Evolutionary conservation across 495 filamentous ascomycete species (phyloP).

Genomic region (Bombardia bombarda): DNA sequence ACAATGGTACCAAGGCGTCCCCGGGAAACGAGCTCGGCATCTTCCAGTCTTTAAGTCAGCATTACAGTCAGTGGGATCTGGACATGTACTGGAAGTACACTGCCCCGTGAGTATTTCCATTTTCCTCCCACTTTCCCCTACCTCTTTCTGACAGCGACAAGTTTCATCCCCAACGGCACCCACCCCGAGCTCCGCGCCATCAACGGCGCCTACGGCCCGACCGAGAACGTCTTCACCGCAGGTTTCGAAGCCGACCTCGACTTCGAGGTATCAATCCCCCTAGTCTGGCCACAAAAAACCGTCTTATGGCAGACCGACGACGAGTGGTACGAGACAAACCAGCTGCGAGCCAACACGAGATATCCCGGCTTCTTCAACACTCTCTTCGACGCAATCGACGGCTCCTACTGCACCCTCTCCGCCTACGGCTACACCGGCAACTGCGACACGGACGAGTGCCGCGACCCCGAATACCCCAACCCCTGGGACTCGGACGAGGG

Average conservation of each 20-base stretch:
- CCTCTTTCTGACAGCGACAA: slow-evolving; percentile 1
- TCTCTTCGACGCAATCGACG: slow-evolving; percentile 48
- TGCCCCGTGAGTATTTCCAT: slow-evolving; percentile 12
- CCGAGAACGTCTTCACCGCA: slow-evolving; percentile 18
- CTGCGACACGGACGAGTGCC: slow-evolving; percentile 18
- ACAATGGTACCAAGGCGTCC: slow-evolving; percentile 17
- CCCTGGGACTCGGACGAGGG: slow-evolving; percentile 30
- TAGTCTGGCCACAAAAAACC: slow-evolving; percentile 51
- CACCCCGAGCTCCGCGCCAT: slow-evolving; percentile 29
- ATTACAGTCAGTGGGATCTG: slow-evolving; percentile 47
- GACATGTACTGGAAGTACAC: slow-evolving; percentile 51
- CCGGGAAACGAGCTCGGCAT: slow-evolving; percentile 28
- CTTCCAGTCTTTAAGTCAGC: slow-evolving; percentile 24
- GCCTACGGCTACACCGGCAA: slow-evolving; percentile 28
- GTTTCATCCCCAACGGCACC: slow-evolving; percentile 26
- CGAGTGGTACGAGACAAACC: slow-evolving; percentile 31
- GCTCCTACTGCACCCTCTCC: slow-evolving; percentile 47
- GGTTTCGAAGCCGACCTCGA: slow-evolving; percentile 27
- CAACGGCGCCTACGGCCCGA: slow-evolving; percentile 30
- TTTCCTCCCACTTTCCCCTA: neutral
- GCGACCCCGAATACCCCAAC: slow-evolving; percentile 51
- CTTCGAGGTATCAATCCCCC: slow-evolving; percentile 26
- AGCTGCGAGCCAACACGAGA: slow-evolving; percentile 7
- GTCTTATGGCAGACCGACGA: slow-evolving; percentile 55
- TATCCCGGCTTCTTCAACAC: slow-evolving; percentile 45